Conservation (phyloP, 441 rosid species). For the Pelargonium australe region DNA sequence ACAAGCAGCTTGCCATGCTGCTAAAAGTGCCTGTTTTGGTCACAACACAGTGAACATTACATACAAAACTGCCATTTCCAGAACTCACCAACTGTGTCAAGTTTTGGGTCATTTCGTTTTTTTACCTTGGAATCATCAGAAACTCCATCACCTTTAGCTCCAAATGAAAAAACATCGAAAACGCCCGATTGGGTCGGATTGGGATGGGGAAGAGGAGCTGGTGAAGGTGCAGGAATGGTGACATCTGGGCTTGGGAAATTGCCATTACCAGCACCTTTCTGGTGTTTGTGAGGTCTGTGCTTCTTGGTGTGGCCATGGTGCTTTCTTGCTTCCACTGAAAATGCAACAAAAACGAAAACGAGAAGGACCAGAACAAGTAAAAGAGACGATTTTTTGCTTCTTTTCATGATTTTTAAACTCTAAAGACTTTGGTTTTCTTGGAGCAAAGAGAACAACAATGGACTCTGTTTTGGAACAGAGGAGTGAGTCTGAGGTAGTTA, state of each 20-base stretch:
- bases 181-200: slow-evolving; percentile 18
- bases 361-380: slow-evolving; percentile 17
- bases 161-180: slow-evolving; percentile 43
- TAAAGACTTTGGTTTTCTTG: not conserved
- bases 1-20: slow-evolving; percentile 65
- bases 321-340: slow-evolving; percentile 41
- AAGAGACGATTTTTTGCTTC: slow-evolving; percentile 20
- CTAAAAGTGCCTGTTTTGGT: slow-evolving; percentile 35
- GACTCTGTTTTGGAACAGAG: slow-evolving; percentile 13
- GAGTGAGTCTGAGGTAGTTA: slow-evolving; percentile 22
- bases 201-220: slow-evolving; percentile 25
- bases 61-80: not conserved
- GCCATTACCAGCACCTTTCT: slow-evolving; percentile 21
- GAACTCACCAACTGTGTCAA: not conserved
- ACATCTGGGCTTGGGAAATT: slow-evolving; percentile 17
- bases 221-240: slow-evolving; percentile 21
- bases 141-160: slow-evolving; percentile 48
- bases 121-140: slow-evolving; percentile 50
- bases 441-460: not conserved
- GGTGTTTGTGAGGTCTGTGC: slow-evolving; percentile 26
- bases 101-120: not conserved
- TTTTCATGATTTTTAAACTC: slow-evolving; percentile 29
- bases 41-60: not conserved
- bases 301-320: slow-evolving; percentile 28
- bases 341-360: slow-evolving; percentile 17